A percentile compares a stretch with the other conserved stretches of the same genome.
phyloP scores from a whole-genome alignment of 2,329 filamentous ascomycete genomes.

The Metarhizium guizhouense region DNA sequence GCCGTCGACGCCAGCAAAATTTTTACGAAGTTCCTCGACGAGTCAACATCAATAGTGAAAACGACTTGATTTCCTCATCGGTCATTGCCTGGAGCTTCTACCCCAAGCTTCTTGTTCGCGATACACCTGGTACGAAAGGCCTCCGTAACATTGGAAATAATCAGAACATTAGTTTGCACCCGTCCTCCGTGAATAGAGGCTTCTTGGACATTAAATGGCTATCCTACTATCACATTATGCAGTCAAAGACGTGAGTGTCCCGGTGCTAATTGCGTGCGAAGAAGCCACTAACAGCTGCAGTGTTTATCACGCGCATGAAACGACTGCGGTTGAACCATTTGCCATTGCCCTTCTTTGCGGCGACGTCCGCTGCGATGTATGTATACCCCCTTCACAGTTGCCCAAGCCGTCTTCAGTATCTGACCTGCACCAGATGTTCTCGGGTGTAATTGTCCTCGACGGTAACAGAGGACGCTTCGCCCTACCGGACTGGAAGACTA shows the following conservation, averaged over 20 bases:
- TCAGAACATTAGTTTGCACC: constrained; percentile 78
- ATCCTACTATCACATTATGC: constrained; percentile 97
- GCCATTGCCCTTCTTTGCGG: constrained; percentile 78
- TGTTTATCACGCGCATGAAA: constrained; percentile 85
- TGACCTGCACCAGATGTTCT: constrained; percentile 53
- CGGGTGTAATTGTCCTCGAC: constrained; percentile 79
- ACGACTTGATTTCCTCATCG: constrained; percentile 69
- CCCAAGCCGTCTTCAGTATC: background rate
- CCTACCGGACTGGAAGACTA: constrained; percentile 79
- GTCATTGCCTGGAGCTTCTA: constrained; percentile 95
- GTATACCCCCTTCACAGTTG: constrained; percentile 11
- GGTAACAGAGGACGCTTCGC: constrained; percentile 79
- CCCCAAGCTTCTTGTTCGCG: constrained; percentile 77
- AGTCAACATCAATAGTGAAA: constrained; percentile 67
- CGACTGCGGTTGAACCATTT: constrained; percentile 71
- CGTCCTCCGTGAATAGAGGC: constrained; percentile 79
- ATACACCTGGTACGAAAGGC: constrained; percentile 60
- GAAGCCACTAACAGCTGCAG: constrained; percentile 27
- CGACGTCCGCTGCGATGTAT: constrained; percentile 76
- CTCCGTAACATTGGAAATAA: constrained; percentile 91
- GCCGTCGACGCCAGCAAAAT: constrained; percentile 50
- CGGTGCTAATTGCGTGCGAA: background rate
- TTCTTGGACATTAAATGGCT: constrained; percentile 65
- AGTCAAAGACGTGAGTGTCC: constrained; percentile 61
- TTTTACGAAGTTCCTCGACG: constrained; percentile 78